These are phyloP conservation scores for Pleurostoma richardsiae DNA, from an alignment of 2,329 filamentous ascomycete genomes.

Conservation along the genomic window DNA sequence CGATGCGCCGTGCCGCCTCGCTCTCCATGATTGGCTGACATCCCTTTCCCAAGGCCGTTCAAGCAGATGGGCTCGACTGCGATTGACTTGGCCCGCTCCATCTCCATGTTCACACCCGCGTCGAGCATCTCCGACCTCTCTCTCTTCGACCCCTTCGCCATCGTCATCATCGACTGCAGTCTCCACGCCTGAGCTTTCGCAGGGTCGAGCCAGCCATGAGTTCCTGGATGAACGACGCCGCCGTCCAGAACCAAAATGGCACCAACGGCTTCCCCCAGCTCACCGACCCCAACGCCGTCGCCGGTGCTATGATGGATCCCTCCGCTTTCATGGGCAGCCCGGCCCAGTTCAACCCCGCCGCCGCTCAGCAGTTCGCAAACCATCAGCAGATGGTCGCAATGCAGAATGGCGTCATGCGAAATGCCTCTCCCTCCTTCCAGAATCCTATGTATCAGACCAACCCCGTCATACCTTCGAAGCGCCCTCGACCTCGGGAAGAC, in stretches of 20 bases:
- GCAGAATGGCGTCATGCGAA: slow-evolving; percentile 81
- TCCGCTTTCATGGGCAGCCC: slow-evolving; percentile 57
- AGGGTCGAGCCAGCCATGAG: slow-evolving; percentile 48
- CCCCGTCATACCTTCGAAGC: slow-evolving; percentile 84
- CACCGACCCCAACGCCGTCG: slow-evolving; percentile 52
- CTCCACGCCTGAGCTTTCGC: slow-evolving; percentile 3
- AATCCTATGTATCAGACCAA: slow-evolving; percentile 80
- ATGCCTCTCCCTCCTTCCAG: slow-evolving; percentile 73
- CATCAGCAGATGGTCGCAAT: slow-evolving; percentile 56
- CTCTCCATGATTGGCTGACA: slow-evolving; percentile 28
- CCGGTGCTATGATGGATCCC: slow-evolving; percentile 59
- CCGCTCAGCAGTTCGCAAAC: slow-evolving; percentile 45
- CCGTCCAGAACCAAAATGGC: slow-evolving; percentile 65
- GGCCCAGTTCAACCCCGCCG: slow-evolving; percentile 54
- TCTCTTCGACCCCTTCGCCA: slow-evolving; percentile 3
- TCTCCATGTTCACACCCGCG: not conserved
- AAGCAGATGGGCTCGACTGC: slow-evolving; percentile 39
- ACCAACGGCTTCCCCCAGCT: slow-evolving; percentile 58
- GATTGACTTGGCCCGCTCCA: slow-evolving; percentile 5
- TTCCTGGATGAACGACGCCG: slow-evolving; percentile 68
- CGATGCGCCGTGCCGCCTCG: slow-evolving; percentile 33
- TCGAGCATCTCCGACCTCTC: slow-evolving; percentile 1
- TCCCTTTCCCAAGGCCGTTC: slow-evolving; percentile 25
- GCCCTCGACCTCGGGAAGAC: slow-evolving; percentile 76
- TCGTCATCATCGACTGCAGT: slow-evolving; percentile 7